Evolutionary conservation across 352 stramenopile genomes (phyloP).

Genomic region (Phytophthora lateralis): DNA sequence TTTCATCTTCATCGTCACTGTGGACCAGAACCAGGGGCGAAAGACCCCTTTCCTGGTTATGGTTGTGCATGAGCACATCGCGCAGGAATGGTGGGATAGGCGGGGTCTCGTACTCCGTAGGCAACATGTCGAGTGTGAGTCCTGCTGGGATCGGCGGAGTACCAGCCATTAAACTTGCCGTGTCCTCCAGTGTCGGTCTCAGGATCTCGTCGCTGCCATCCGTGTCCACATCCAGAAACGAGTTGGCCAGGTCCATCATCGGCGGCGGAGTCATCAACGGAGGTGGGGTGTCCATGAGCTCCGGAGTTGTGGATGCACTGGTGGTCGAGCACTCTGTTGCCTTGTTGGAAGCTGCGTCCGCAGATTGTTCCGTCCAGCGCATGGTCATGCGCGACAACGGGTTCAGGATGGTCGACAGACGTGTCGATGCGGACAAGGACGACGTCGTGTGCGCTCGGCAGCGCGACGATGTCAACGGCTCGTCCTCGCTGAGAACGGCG

Average conservation of each 20-base stretch:
- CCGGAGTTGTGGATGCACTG: constrained; percentile 30
- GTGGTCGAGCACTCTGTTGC: constrained; percentile 26
- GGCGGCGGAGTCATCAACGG: constrained; percentile 35
- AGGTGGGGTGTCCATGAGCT: constrained; percentile 32
- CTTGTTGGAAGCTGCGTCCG: constrained; percentile 15
- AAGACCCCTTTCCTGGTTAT: constrained; percentile 16
- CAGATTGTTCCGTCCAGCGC: constrained; percentile 37
- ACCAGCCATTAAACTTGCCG: constrained; percentile 35
- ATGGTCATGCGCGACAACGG: constrained; percentile 57
- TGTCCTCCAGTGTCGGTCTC: constrained; percentile 50
- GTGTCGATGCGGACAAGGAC: constrained; percentile 27
- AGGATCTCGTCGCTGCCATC: constrained; percentile 46
- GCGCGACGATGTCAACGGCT: constrained; percentile 36
- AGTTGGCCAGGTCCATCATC: constrained; percentile 48
- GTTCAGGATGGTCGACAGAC: constrained; percentile 46
- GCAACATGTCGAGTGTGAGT: constrained; percentile 54
- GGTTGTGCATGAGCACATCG: constrained; percentile 32
- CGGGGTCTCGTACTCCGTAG: constrained; percentile 45
- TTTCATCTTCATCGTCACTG: constrained; percentile 34
- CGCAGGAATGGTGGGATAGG: constrained; percentile 40
- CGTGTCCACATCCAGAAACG: constrained; percentile 62
- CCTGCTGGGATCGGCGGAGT: constrained; percentile 59
- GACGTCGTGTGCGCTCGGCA: constrained; percentile 58
- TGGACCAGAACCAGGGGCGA: constrained; percentile 16
- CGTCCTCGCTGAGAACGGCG: constrained; percentile 43